Conservation (phyloP, 108 stramenopile genomes). For the Hondaea fermentalgiana region DNA sequence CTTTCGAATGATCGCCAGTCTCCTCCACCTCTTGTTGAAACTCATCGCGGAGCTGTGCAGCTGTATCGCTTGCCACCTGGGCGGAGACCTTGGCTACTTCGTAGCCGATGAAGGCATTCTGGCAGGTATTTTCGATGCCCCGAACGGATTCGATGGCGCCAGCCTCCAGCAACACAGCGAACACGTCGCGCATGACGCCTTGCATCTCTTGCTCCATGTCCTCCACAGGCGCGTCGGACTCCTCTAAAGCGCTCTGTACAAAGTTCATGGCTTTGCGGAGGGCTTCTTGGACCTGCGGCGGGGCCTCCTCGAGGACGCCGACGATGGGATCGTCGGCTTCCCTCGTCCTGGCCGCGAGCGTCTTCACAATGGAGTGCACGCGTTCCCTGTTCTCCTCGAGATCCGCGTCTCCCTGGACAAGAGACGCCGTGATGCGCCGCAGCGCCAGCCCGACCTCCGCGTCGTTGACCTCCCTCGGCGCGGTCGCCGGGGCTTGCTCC, state of each 20-base stretch:
- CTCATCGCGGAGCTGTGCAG: background rate
- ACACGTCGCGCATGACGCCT: background rate
- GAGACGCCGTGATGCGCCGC: background rate
- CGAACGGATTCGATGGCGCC: background rate
- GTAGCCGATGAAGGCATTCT: background rate
- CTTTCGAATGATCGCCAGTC: background rate
- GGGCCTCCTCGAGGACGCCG: background rate
- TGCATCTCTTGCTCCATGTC: background rate
- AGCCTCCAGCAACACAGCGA: background rate
- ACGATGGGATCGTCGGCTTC: background rate
- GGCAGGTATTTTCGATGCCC: background rate
- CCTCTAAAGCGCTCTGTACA: background rate
- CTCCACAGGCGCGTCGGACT: background rate
- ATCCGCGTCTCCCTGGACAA: background rate
- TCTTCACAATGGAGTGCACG: background rate
- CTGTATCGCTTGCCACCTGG: background rate
- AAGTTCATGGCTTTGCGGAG: background rate
- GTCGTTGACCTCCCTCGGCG: background rate
- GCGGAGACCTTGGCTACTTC: background rate
- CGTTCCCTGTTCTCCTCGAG: background rate
- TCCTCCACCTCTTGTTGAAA: background rate
- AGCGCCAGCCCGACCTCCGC: background rate
- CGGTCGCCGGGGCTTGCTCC: too few relatives aligned
- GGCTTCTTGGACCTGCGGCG: background rate
- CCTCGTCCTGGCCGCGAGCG: background rate